Percentiles rank a stretch among this genome's conserved stretches.
phyloP scores from a whole-genome alignment of 2,329 filamentous ascomycete species.

The Colletotrichum melonis region DNA sequence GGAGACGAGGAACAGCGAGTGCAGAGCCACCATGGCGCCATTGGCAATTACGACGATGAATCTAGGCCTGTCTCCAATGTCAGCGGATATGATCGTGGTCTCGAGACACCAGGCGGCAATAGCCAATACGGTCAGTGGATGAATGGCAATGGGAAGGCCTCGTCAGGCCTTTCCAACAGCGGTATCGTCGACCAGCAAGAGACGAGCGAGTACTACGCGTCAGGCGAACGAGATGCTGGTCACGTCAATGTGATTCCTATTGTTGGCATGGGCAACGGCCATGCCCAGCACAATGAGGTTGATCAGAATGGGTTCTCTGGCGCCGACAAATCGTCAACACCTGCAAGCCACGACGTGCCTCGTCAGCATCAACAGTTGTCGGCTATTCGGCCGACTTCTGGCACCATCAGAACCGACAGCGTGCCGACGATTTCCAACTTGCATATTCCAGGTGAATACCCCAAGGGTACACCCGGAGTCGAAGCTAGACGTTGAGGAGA shows the following conservation, averaged over 20 bases:
- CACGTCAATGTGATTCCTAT: not conserved
- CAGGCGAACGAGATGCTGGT: not conserved
- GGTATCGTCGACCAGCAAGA: not conserved
- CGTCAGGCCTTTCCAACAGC: not conserved
- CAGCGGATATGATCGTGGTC: not conserved
- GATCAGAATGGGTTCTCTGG: not conserved
- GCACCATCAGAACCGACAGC: slow-evolving; percentile 51
- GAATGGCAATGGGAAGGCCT: slow-evolving; percentile 7
- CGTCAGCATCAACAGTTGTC: slow-evolving; percentile 16
- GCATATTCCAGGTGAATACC: slow-evolving; percentile 77
- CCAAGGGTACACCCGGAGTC: slow-evolving; percentile 45
- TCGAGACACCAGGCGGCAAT: slow-evolving; percentile 32
- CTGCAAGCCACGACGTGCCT: not conserved
- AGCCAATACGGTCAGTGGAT: slow-evolving; percentile 34
- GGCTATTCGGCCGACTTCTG: slow-evolving; percentile 40
- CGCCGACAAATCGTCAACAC: not conserved
- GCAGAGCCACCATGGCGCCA: slow-evolving; percentile 9
- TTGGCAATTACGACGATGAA: not conserved
- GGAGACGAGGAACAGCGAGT: slow-evolving; percentile 13
- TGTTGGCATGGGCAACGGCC: not conserved
- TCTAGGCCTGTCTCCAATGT: not conserved
- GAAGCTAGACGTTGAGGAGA: slow-evolving; percentile 6
- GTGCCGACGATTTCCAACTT: slow-evolving; percentile 71
- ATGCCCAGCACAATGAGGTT: not conserved
- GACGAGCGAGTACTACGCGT: not conserved